These are phyloP conservation scores for Hypholoma sublateritium DNA, from an alignment of 768 basidiomycete genomes.

Conservation along the genomic window DNA sequence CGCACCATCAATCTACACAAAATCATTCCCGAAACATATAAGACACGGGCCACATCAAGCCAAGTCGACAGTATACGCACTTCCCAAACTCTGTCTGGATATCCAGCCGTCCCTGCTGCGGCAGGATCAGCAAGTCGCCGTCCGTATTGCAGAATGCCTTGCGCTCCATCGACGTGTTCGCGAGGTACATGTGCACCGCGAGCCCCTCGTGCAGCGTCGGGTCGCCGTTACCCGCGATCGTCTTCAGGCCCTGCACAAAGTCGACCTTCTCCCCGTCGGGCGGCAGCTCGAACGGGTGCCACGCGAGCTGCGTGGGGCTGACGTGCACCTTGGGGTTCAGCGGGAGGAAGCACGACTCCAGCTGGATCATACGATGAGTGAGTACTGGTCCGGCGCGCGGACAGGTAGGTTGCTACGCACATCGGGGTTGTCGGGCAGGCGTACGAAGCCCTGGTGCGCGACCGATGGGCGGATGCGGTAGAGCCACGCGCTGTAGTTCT, in stretches of 20 bases:
- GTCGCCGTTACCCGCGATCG: conserved; percentile 61
- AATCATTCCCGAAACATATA: background rate
- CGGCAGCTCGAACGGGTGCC: conserved; percentile 62
- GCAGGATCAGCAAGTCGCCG: conserved; percentile 67
- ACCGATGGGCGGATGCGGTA: conserved; percentile 72
- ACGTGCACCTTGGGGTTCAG: conserved; percentile 59
- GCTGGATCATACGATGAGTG: conserved; percentile 28
- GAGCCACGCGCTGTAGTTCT: conserved; percentile 58
- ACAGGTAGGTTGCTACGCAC: conserved; percentile 30
- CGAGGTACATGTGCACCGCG: conserved; percentile 62
- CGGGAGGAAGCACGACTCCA: conserved; percentile 63
- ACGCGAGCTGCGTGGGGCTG: conserved; percentile 65
- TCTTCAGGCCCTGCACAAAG: conserved; percentile 62
- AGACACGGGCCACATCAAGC: background rate
- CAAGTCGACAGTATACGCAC: conserved; percentile 31
- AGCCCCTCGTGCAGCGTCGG: conserved; percentile 64
- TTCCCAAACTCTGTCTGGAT: conserved; percentile 70
- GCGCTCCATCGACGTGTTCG: conserved; percentile 59
- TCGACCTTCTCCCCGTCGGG: conserved; percentile 39
- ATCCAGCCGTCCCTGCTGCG: conserved; percentile 63
- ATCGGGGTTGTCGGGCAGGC: conserved; percentile 56
- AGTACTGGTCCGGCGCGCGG: background rate
- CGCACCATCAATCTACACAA: conserved; percentile 52
- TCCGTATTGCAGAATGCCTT: conserved; percentile 63
- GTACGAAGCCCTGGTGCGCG: conserved; percentile 60